These are phyloP conservation scores for Taiozyma sp. DNA, from an alignment of 1,139 yeast species.

Conservation along the genomic window DNA sequence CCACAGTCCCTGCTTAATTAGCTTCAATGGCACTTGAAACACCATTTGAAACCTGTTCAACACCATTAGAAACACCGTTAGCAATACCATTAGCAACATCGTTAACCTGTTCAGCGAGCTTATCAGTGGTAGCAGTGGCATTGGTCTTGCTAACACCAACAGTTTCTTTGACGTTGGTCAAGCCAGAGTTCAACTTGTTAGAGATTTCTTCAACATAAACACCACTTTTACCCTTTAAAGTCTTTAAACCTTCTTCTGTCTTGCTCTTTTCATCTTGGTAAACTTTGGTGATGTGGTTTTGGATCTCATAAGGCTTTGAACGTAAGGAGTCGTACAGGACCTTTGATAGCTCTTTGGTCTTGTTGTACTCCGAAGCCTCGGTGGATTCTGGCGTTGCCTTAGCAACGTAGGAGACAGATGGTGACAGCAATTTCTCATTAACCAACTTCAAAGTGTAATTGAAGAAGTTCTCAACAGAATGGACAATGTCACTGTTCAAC, in stretches of 20 bases:
- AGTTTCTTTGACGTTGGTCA: neutral
- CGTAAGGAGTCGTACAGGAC: neutral
- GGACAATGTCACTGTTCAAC: neutral
- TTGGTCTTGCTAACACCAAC: neutral
- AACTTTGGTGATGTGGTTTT: neutral
- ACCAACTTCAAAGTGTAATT: neutral
- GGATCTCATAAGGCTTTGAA: neutral
- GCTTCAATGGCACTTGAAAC: neutral
- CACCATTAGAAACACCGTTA: neutral
- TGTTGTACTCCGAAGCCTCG: neutral
- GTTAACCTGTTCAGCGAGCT: neutral
- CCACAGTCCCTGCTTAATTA: neutral
- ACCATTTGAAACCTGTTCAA: neutral
- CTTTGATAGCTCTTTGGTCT: neutral
- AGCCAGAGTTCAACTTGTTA: neutral
- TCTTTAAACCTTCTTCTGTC: neutral
- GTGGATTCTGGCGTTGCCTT: neutral
- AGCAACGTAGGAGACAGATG: neutral
- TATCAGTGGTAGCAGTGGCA: neutral
- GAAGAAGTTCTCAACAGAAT: neutral
- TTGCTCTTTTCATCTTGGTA: neutral
- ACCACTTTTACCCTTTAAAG: neutral
- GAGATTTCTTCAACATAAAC: neutral
- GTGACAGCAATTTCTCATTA: neutral
- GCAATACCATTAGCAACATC: neutral